A percentile compares a stretch with the other conserved stretches of the same genome.
Conservation (phyloP, 2,329 filamentous ascomycete genomes). For the Karstenula rhodostoma region DNA sequence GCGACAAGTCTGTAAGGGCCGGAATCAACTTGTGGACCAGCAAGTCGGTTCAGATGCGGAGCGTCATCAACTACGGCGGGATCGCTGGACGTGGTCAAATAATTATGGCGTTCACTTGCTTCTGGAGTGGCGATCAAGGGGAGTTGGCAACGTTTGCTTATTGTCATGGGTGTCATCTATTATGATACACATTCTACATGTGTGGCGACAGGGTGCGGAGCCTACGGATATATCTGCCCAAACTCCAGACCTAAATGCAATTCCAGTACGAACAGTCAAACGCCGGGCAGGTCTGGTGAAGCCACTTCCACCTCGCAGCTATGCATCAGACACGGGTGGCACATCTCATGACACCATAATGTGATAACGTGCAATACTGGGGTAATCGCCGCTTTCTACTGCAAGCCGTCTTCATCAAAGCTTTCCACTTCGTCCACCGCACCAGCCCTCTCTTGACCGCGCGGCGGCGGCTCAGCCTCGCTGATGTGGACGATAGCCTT, state of each 20-base stretch:
- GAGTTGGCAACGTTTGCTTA: background rate
- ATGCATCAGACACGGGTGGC: background rate
- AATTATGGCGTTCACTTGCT: background rate
- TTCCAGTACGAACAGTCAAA: conserved; percentile 1
- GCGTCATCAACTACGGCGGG: background rate
- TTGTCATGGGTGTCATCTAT: background rate
- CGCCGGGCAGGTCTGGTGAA: background rate
- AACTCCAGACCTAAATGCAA: conserved; percentile 24
- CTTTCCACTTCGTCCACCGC: conserved; percentile 91
- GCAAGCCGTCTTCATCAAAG: conserved; percentile 67
- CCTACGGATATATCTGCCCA: conserved; percentile 23
- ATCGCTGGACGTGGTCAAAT: background rate
- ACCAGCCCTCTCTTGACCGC: conserved; percentile 66
- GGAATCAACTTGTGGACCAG: no score
- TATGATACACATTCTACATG: background rate
- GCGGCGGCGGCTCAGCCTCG: conserved; percentile 68
- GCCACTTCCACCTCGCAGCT: background rate
- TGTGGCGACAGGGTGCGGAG: conserved; percentile 3
- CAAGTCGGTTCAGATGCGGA: background rate
- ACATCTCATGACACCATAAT: background rate
- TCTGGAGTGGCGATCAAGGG: background rate
- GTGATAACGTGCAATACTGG: background rate
- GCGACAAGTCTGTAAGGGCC: no score
- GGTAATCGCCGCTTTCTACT: conserved; percentile 15
- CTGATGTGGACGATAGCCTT: conserved; percentile 89